phyloP scores from a whole-genome alignment of 2,329 filamentous ascomycete genomes.

The Aschersonia sp. region DNA sequence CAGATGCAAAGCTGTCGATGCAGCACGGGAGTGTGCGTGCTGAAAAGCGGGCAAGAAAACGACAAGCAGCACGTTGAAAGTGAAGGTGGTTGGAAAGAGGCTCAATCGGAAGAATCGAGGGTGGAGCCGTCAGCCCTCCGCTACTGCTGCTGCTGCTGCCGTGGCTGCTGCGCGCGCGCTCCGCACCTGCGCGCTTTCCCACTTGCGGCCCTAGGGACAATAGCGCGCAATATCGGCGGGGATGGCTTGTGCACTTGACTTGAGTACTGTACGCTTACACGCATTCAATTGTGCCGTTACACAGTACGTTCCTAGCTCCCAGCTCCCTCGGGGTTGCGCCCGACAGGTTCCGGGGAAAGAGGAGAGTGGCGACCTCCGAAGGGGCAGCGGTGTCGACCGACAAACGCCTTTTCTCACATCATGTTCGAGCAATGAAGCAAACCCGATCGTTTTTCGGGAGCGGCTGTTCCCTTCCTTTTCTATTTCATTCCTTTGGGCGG shows the following conservation, averaged over 20 bases:
- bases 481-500: too few relatives aligned
- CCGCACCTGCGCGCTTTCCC: too few relatives aligned
- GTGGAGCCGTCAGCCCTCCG: constrained; percentile 4
- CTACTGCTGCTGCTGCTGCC: not conserved
- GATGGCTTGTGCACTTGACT: too few relatives aligned
- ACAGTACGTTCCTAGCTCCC: not conserved
- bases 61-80: constrained; percentile 2
- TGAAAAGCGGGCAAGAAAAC: constrained; percentile 1
- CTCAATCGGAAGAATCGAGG: constrained; percentile 4
- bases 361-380: constrained; percentile 19
- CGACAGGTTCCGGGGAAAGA: constrained; percentile 6
- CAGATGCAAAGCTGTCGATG: constrained; percentile 10
- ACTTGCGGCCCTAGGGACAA: too few relatives aligned
- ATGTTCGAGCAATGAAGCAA: not conserved
- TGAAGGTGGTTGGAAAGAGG: constrained; percentile 4
- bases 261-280: too few relatives aligned
- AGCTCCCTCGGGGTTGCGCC: too few relatives aligned
- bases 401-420: not conserved
- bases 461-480: too few relatives aligned
- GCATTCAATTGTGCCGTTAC: too few relatives aligned
- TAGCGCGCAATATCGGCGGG: too few relatives aligned
- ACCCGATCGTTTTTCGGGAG: too few relatives aligned
- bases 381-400: constrained; percentile 1
- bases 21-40: constrained; percentile 6
- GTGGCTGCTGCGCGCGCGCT: too few relatives aligned